A percentile compares a stretch with the other conserved stretches of the same genome.
phyloP scores from a whole-genome alignment of 306 rosid genomes.

The Rosa lucieae region DNA sequence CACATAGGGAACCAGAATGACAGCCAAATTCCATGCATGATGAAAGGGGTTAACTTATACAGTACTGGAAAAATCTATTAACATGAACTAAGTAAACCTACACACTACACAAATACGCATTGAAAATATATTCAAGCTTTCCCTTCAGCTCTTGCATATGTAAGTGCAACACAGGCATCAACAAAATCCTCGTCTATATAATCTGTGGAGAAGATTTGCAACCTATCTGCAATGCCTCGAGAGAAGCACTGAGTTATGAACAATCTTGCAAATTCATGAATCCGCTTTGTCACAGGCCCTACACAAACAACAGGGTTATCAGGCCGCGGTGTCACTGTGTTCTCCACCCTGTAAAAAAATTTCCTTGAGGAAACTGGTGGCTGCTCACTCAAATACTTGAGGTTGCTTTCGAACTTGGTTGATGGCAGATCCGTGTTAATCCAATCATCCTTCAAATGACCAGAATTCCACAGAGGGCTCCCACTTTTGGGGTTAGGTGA shows the following conservation, averaged over 20 bases:
- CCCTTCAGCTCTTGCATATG: slow-evolving; percentile 67
- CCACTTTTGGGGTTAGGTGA: slow-evolving; percentile 58
- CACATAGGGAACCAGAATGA: background rate
- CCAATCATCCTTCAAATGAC: slow-evolving; percentile 74
- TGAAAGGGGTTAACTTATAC: background rate
- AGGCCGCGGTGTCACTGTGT: slow-evolving; percentile 71
- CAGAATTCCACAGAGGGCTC: slow-evolving; percentile 54
- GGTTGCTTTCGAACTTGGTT: slow-evolving; percentile 71
- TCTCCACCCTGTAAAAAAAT: slow-evolving; percentile 85
- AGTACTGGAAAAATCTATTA: background rate
- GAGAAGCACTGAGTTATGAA: slow-evolving; percentile 62
- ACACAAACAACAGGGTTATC: slow-evolving; percentile 76
- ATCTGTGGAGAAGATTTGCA: slow-evolving; percentile 79
- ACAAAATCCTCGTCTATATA: slow-evolving; percentile 81
- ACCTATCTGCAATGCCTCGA: slow-evolving; percentile 42
- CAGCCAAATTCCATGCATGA: background rate
- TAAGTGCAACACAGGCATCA: slow-evolving; percentile 77
- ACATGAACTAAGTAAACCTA: background rate
- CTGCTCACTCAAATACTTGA: slow-evolving; percentile 68
- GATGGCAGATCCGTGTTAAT: slow-evolving; percentile 83
- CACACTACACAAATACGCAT: background rate
- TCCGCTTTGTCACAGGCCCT: slow-evolving; percentile 67
- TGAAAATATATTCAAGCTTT: slow-evolving; percentile 33
- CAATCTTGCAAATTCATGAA: slow-evolving; percentile 61
- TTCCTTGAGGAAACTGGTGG: slow-evolving; percentile 55